Base-by-base conservation (phyloP, 2,329 filamentous ascomycete genomes). In the Calonectria naviculata region DNA sequence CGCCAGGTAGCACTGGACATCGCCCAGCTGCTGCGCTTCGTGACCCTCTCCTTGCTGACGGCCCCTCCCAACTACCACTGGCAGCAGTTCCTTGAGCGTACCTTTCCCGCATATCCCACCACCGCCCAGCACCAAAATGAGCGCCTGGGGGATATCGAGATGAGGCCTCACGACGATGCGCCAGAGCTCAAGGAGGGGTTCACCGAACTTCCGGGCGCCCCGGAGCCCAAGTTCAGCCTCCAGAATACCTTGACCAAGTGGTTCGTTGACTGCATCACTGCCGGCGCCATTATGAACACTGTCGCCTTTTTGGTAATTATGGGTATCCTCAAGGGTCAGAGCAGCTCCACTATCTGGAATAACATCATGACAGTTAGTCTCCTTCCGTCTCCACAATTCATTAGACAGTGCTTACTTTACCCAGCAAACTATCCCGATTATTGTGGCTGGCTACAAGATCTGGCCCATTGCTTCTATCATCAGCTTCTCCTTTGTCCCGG, bases 21-120 rank as follows among this genome's bases (percentile, higher is more conserved):
- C 1, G 71, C 83, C 34, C 84, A 87, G 31, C 83, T 91, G 47
- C 77, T 88, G 24, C 89, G 88, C 73, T 91, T 91, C 80, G 84
- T 89, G 44, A 81, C 86, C 42, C 85, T 89, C 64, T 84, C 88
- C 3, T 79, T 91, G 67, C 80, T 91, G 47, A 87, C 87, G 5
- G 85, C 88, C 1, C 89, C 89, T 8, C 86, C 89, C 62, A 90
- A 89, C 73, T 90, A 88, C 75, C 80, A 88, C 67, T 91, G 89
- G 89, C 88, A 91, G 74, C 85, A 87, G 66, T 85, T 85, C 34
- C 84, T 91, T 34, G 89, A 91, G 79, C 82, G 83, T 26, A 84
- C 79, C 12, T 89, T 90, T 67, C 89, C 89, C 0, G 87, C 87
- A 0, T 84, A 85, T 73, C 80, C 76, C 13, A n/a, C 71, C 0